Base-by-base conservation (phyloP, 2,329 filamentous ascomycete species). In the Mycosphaerella sp. region DNA sequence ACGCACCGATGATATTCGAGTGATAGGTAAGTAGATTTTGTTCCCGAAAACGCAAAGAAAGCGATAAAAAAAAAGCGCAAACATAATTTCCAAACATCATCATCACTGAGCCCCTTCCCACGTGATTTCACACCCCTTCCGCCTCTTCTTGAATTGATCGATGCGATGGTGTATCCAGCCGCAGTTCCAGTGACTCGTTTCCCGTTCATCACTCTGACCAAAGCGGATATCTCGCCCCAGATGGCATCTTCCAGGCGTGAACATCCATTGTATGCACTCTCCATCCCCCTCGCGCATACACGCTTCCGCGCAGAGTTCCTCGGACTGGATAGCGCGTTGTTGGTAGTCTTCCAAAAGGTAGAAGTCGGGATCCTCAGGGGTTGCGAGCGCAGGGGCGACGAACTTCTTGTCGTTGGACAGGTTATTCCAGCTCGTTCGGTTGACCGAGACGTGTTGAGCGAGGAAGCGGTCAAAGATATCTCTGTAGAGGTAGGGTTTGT, bases 201-300 rank as follows among this genome's bases (percentile, higher is more conserved):
- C 59, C 17, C 53, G 45, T 50, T 65, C 65, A 45, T 69, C 66
- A 18, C 57, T 62, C 27, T 58, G 59, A n/a, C 66, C 66, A 17
- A 68, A 61, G 2, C 65, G 54, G 2, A 68, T 54, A 8, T 64
- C 62, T 27, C 59, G 52, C 6, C 64, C 66, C 47, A 69, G 41
- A 41, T 66, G 58, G 52, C 66, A 69, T 17, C 64, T 54, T 3
- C 65, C 66, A 4, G 64, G 60, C 43, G 57, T 55, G 40, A 56
- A 66, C 65, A 66, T 67, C 64, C 65, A 69, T 53, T 68, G 65
- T n/a, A 67, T 52, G 36, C 66, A 69, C 6, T 62, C 50, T 1
- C 55, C 49, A n/a, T 59, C 53, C 8, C 50, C 46, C 21, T 57
- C 49, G 30, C 43, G 37, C 27, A 44, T 14, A 44, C 66, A 68